Percentiles rank a stretch among this genome's conserved stretches.
These are phyloP conservation scores for Mycena indigotica DNA, from an alignment of 768 basidiomycete species.

Conservation along the genomic window DNA sequence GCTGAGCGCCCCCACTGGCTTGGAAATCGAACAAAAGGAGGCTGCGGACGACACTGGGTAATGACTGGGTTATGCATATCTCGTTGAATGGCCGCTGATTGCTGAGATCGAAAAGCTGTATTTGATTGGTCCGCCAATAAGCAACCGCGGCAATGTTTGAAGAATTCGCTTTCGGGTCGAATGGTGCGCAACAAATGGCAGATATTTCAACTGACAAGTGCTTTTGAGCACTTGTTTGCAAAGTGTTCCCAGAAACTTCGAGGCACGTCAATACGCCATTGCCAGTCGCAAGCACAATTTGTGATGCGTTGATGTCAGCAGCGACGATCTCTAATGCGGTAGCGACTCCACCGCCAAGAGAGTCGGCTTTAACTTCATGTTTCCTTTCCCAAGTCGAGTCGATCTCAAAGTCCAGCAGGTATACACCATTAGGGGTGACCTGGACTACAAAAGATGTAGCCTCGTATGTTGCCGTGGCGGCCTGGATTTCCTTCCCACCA, in stretches of 20 bases:
- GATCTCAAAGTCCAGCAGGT: slow-evolving; percentile 58
- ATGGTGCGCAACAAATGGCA: slow-evolving; percentile 63
- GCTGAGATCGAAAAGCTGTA: slow-evolving; percentile 54
- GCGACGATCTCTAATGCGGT: slow-evolving; percentile 55
- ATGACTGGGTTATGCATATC: slow-evolving; percentile 37
- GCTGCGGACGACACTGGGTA: slow-evolving; percentile 50
- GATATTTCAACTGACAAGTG: slow-evolving; percentile 55
- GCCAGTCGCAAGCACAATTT: slow-evolving; percentile 62
- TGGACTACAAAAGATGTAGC: slow-evolving; percentile 68
- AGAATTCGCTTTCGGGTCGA: slow-evolving; percentile 49
- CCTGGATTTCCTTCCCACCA: not conserved
- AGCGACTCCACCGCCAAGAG: slow-evolving; percentile 5
- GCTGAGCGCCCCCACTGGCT: slow-evolving; percentile 37
- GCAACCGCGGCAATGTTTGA: slow-evolving; percentile 60
- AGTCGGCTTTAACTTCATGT: slow-evolving; percentile 41
- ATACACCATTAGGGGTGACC: slow-evolving; percentile 61
- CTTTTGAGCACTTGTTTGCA: slow-evolving; percentile 17
- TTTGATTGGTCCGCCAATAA: slow-evolving; percentile 71
- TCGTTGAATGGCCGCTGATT: slow-evolving; percentile 25
- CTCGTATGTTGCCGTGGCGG: slow-evolving; percentile 30
- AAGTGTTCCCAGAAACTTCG: slow-evolving; percentile 40
- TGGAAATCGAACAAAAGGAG: slow-evolving; percentile 64
- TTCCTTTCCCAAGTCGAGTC: slow-evolving; percentile 40
- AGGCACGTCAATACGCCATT: slow-evolving; percentile 57
- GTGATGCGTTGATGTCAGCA: slow-evolving; percentile 69